Percentiles rank a stretch among this genome's conserved stretches.
These are phyloP conservation scores for Trapa incisa DNA, from an alignment of 345 rosid species.

Conservation along the genomic window DNA sequence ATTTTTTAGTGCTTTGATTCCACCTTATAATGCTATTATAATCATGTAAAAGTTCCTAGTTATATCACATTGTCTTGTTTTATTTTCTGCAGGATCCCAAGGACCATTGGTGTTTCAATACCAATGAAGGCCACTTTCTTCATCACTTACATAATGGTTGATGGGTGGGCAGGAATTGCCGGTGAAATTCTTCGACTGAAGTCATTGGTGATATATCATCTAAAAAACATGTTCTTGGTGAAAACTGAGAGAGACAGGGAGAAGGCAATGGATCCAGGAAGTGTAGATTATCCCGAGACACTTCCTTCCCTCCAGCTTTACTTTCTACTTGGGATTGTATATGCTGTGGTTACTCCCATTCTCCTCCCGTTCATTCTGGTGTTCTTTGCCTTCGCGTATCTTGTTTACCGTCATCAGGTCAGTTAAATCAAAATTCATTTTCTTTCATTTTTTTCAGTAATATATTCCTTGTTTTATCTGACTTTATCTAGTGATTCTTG, in stretches of 20 bases:
- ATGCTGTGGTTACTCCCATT: conserved; percentile 86
- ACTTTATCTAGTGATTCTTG: not conserved
- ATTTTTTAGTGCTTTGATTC: too few species aligned
- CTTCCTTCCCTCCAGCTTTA: conserved; percentile 84
- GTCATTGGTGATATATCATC: conserved; percentile 69
- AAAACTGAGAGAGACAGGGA: conserved; percentile 77
- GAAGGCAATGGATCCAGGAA: conserved; percentile 78
- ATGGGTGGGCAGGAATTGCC: conserved; percentile 99
- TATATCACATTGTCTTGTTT: not conserved
- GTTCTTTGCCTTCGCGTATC: conserved; percentile 87
- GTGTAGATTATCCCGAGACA: conserved; percentile 77
- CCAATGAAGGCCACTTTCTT: conserved; percentile 98
- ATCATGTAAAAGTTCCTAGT: not conserved
- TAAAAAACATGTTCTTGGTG: conserved; percentile 85
- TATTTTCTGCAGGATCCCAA: conserved; percentile 55
- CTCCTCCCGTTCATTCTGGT: conserved; percentile 85
- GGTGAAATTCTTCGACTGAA: conserved; percentile 83
- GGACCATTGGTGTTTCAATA: conserved; percentile 92
- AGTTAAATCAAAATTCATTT: conserved; percentile 10
- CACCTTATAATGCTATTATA: not conserved
- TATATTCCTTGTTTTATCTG: not conserved
- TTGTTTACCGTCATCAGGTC: conserved; percentile 98
- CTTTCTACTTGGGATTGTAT: conserved; percentile 91
- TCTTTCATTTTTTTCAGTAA: not conserved
- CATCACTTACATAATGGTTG: conserved; percentile 90